A percentile compares a stretch with the other conserved stretches of the same genome.
phyloP scores from a whole-genome alignment of 495 filamentous ascomycete genomes.

The Aspergillus nidulans region DNA sequence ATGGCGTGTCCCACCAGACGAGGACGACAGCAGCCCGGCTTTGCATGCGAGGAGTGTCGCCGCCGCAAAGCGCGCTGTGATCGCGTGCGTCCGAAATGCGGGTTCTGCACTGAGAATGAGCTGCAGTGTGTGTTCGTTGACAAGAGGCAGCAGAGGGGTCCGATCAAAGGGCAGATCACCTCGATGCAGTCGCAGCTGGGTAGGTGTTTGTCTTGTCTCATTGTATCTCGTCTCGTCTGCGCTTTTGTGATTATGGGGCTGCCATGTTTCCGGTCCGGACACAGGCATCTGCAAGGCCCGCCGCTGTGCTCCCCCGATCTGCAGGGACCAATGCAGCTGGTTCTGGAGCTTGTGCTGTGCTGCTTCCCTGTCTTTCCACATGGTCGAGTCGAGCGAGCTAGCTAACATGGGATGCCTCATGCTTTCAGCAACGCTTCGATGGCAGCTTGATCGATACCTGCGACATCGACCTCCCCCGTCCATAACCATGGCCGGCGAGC shows the following conservation, averaged over 20 bases:
- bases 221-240: too few species aligned
- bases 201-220: too few species aligned
- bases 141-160: conserved; percentile 46
- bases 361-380: background rate
- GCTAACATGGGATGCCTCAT: background rate
- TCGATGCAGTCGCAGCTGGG: too few species aligned
- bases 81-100: conserved; percentile 39
- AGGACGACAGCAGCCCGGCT: background rate
- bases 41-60: conserved; percentile 46
- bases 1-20: too few species aligned
- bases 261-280: too few species aligned
- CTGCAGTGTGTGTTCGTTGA: conserved; percentile 36
- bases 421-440: background rate
- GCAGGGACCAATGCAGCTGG: too few species aligned
- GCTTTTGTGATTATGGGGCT: too few species aligned
- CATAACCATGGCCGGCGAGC: background rate
- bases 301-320: background rate
- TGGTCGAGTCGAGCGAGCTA: background rate
- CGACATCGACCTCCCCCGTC: background rate
- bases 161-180: conserved; percentile 37
- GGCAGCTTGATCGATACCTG: background rate
- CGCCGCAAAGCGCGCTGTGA: conserved; percentile 48
- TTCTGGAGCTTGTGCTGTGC: background rate
- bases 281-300: background rate
- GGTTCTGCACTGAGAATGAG: conserved; percentile 37